Evolutionary conservation across 2,329 filamentous ascomycete genomes (phyloP).

Genomic region (Claviceps purpurea): DNA sequence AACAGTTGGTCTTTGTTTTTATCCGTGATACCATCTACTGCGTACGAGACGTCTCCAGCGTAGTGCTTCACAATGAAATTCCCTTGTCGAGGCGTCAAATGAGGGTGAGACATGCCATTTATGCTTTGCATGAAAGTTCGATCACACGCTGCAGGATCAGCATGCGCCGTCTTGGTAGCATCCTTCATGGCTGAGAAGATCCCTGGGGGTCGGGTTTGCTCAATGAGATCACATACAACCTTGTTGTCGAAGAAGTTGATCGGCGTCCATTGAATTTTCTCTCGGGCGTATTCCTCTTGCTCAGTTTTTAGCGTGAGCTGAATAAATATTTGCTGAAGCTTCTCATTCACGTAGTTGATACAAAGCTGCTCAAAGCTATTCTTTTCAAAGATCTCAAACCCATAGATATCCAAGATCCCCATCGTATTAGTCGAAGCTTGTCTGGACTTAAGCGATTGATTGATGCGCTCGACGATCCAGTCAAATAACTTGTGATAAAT

Average conservation of each 20-base stretch:
- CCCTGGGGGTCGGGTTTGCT: slow-evolving; percentile 78
- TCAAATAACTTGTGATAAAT: slow-evolving; percentile 97
- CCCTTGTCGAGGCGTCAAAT: slow-evolving; percentile 83
- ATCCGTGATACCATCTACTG: slow-evolving; percentile 92
- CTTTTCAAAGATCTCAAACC: slow-evolving; percentile 98
- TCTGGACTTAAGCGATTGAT: slow-evolving; percentile 70
- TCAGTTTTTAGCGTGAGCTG: slow-evolving; percentile 93
- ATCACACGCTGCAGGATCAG: slow-evolving; percentile 86
- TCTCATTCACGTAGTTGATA: slow-evolving; percentile 99
- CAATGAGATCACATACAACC: slow-evolving; percentile 93
- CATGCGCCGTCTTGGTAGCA: slow-evolving; percentile 95
- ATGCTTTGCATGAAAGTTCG: slow-evolving; percentile 90
- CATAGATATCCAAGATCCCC: slow-evolving; percentile 96
- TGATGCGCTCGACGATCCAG: slow-evolving; percentile 92
- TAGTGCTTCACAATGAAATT: slow-evolving; percentile 99
- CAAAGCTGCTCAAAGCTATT: slow-evolving; percentile 98
- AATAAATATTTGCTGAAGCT: slow-evolving; percentile 97
- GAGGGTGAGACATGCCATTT: slow-evolving; percentile 80
- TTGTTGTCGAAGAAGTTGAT: slow-evolving; percentile 99
- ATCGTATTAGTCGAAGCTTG: slow-evolving; percentile 70
- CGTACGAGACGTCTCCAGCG: slow-evolving; percentile 90
- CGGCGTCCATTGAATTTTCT: slow-evolving; percentile 96
- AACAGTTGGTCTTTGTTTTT: slow-evolving; percentile 98
- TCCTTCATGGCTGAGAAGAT: slow-evolving; percentile 95
- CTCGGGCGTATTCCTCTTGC: slow-evolving; percentile 90